These are phyloP conservation scores for Penicillium sp. DNA, from an alignment of 2,329 filamentous ascomycete species.

Conservation along the genomic window DNA sequence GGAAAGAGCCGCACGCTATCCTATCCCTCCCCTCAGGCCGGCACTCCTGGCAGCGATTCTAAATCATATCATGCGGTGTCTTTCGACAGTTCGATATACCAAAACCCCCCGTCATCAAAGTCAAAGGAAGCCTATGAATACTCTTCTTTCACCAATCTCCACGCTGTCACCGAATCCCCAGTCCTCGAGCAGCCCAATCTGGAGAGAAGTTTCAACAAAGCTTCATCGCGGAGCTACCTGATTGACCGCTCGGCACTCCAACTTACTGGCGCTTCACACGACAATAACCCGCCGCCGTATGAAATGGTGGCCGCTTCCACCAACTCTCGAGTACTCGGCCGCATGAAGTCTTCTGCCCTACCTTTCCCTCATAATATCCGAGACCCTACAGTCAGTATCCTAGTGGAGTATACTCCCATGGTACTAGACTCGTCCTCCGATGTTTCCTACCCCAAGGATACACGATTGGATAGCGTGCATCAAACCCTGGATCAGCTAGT, in stretches of 20 bases:
- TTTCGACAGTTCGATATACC: constrained; percentile 40
- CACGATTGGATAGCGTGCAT: constrained; percentile 43
- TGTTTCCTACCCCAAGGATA: constrained; percentile 31
- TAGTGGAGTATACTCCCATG: constrained; percentile 50
- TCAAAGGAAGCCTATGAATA: constrained; percentile 32
- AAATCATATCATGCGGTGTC: constrained; percentile 42
- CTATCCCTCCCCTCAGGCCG: constrained; percentile 33
- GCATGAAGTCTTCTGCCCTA: constrained; percentile 45
- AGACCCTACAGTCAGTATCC: constrained; percentile 44
- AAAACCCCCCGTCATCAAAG: constrained; percentile 29
- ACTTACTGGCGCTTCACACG: constrained; percentile 45
- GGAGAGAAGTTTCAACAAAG: constrained; percentile 29
- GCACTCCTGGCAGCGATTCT: constrained; percentile 27
- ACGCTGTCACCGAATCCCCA: constrained; percentile 13
- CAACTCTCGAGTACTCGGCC: constrained; percentile 48
- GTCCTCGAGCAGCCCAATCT: constrained; percentile 21
- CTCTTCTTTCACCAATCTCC: constrained; percentile 29
- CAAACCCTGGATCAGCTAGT: constrained; percentile 46
- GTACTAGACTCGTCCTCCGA: constrained; percentile 41
- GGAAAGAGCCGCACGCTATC: constrained; percentile 28
- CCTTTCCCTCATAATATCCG: constrained; percentile 37
- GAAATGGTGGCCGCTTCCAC: constrained; percentile 48
- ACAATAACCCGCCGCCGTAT: constrained; percentile 48
- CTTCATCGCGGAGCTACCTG: constrained; percentile 39
- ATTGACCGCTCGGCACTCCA: constrained; percentile 47